Base-by-base conservation (phyloP, 805 yeast species). In the Groenewaldozyma salmanticensis region DNA sequence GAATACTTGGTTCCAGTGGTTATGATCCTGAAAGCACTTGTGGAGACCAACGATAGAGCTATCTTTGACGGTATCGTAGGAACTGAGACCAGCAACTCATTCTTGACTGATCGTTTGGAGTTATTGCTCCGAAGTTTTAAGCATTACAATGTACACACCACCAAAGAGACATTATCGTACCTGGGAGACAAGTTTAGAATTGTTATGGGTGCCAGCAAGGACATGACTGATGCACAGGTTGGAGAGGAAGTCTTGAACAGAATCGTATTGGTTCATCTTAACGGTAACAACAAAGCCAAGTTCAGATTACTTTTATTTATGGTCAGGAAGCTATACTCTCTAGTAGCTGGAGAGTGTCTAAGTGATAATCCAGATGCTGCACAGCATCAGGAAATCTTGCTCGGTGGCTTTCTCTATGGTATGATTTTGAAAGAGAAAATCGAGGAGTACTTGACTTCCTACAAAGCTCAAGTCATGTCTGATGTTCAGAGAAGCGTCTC, bases 291-390 rank as follows among this genome's bases (percentile, higher is more conserved):
- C 55, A 67, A 63, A 39, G 96, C 87, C 61, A 92, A 92, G 66
- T 87, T 85, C 63, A 73, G 86, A 57, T 70, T 88, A 80, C 66
- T 92, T 46, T 64, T 88, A 46, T 92, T 88, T 66, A 92, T 92
- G 97, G 79, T 92, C 55, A 77, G 97, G 71, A 92, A 92, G 65
- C 72, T 92, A 46, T 92, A 92, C 61, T 74, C 97, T 0, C 72
- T 92, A 49, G 97, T 90, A 35, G 96, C 96, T 29, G 96, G 96
- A 46, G 96, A 90, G 59, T 90, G 96, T 63, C 69, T 88, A 40
- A 90, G 96, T 15, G 98, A 92, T 63, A 92, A 92, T 66, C 98
- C 98, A 60, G 98, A 92, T 79, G 94, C 97, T 38, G 85, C 96
- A 6, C 98, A 92, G 70, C 96, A 92, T 70, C 98, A 92, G 66